Base-by-base conservation (phyloP, 441 rosid species). In the Arabidopsis hybrid region DNA sequence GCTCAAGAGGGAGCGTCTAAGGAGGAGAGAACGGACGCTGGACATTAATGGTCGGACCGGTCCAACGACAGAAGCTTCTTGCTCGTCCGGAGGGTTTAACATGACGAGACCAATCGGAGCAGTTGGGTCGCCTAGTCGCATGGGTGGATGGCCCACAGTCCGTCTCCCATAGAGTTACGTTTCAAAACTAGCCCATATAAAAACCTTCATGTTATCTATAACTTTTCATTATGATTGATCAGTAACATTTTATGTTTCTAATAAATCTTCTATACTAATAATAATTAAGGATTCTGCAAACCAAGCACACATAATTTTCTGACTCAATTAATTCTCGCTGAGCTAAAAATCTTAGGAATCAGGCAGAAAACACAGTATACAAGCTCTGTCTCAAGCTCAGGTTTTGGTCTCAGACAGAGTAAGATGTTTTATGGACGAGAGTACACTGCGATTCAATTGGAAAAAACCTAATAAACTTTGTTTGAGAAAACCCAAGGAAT, bases 1-100 rank as follows among this genome's bases (percentile, higher is more conserved):
- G 46, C 64, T 81, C 14, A 86, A 79, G 85, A 82, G 82, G 78
- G 82, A 88, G 50, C 84, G 84, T 63, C 80, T 71, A 2, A 73
- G 85, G 77, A 85, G 78, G 73, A 86, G 81, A 71, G 79, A 80
- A 12, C 80, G 78, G 74, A 85, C 82, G 21, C 9, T 58, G 32
- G 79, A 62, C 53, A 56, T 69, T 55, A 69, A 53, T 36, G n/a
- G 47, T 32, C 60, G 11, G 32, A 69, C 13, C 58, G 51, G 39
- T 56, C 71, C 45, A 18, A 46, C 31, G 7, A 83, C 62, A 12
- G 86, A 79, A 69, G 76, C 79, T 55, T 83, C 86, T 77, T 79
- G 84, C 63, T 78, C 75, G 9, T 6, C 73, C 10, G 73, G 60
- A 13, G 82, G 65, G 4, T n/a, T 65, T 73, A 69, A 74, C 53